Evolutionary conservation across 108 stramenopile genomes (phyloP).

Genomic region (Cyclotella cryptica): DNA sequence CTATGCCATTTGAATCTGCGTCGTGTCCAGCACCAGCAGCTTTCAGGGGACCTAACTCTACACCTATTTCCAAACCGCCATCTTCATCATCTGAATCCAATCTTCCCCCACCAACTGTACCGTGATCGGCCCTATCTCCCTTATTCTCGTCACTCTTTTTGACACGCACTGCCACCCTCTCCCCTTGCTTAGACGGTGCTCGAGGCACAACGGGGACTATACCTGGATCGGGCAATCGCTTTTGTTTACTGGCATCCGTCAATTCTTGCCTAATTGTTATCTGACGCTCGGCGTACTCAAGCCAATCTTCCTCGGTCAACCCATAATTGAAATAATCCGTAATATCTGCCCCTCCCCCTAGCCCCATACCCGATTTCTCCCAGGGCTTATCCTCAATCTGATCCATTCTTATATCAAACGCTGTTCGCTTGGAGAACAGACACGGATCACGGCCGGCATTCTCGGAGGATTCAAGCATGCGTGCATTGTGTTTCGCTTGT

Average conservation of each 20-base stretch:
- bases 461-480: constrained; percentile 81
- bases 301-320: constrained; percentile 85
- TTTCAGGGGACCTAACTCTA: constrained; percentile 36
- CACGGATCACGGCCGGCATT: constrained; percentile 92
- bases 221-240: constrained; percentile 78
- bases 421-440: constrained; percentile 88
- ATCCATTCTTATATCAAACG: constrained; percentile 92
- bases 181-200: constrained; percentile 69
- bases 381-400: constrained; percentile 95
- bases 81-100: constrained; percentile 45
- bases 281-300: constrained; percentile 86
- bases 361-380: constrained; percentile 39
- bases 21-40: neutral
- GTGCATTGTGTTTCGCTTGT: constrained; percentile 71
- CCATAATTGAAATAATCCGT: constrained; percentile 93
- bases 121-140: constrained; percentile 25
- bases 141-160: constrained; percentile 33
- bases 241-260: constrained; percentile 84
- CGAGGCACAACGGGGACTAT: constrained; percentile 78
- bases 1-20: neutral
- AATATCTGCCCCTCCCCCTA: constrained; percentile 49
- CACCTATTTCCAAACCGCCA: constrained; percentile 36
- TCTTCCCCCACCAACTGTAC: constrained; percentile 13
- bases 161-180: constrained; percentile 67
- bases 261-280: constrained; percentile 78